Evolutionary conservation across 2,329 filamentous ascomycete genomes (phyloP).

Genomic region (Cylindrodendrum hubeiense): DNA sequence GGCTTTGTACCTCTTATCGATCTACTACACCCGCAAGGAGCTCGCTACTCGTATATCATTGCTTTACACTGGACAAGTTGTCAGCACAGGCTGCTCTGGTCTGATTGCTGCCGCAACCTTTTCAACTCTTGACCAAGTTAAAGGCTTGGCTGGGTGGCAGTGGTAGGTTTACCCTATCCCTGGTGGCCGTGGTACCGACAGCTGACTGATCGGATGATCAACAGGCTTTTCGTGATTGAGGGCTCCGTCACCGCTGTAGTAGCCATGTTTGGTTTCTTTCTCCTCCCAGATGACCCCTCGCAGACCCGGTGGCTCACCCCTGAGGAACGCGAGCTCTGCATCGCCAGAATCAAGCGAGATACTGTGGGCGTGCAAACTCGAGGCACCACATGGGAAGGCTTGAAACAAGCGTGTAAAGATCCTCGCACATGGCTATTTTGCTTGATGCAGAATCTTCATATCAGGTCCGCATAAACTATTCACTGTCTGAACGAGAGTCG

Average conservation of each 20-base stretch:
- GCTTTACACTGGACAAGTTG: constrained; percentile 36
- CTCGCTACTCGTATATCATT: constrained; percentile 28
- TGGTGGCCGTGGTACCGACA: not conserved
- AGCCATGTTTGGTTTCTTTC: constrained; percentile 40
- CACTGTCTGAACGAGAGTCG: not conserved
- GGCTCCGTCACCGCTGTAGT: constrained; percentile 34
- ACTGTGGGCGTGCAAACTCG: constrained; percentile 38
- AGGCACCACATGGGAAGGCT: constrained; percentile 23
- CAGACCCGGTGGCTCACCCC: constrained; percentile 56
- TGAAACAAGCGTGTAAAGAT: constrained; percentile 27
- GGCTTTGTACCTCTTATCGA: constrained; percentile 25
- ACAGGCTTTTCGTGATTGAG: constrained; percentile 74
- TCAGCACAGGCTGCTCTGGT: constrained; percentile 75
- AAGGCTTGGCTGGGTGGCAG: constrained; percentile 70
- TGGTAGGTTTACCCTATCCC: constrained; percentile 42
- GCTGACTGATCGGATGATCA: not conserved
- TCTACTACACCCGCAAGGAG: constrained; percentile 31
- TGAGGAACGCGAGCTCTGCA: constrained; percentile 55
- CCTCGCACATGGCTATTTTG: constrained; percentile 32
- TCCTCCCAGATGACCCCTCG: constrained; percentile 49
- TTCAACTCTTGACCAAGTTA: constrained; percentile 46
- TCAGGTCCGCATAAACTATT: constrained; percentile 12
- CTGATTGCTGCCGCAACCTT: constrained; percentile 71
- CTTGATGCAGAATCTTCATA: constrained; percentile 31
- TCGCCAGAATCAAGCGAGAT: constrained; percentile 55